These are phyloP conservation scores for Paecilomyces formosus DNA, from an alignment of 2,329 filamentous ascomycete species.

Conservation along the genomic window DNA sequence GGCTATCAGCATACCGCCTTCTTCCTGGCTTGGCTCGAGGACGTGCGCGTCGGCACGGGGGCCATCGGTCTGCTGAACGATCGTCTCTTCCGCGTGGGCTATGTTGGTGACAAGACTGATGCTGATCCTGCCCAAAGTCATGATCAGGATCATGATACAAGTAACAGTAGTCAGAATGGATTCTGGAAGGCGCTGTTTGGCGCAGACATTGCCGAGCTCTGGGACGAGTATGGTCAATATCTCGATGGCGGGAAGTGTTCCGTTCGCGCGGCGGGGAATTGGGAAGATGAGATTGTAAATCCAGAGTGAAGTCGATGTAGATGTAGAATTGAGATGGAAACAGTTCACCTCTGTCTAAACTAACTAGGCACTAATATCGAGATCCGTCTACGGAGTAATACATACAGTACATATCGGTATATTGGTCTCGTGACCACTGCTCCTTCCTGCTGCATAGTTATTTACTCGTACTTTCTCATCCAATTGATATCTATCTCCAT, in stretches of 20 bases:
- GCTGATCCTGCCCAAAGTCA: slow-evolving; percentile 2
- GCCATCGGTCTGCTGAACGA: slow-evolving; percentile 55
- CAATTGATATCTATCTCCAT: too few relatives aligned
- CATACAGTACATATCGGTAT: too few relatives aligned
- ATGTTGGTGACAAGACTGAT: slow-evolving; percentile 18
- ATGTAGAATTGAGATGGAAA: too few relatives aligned
- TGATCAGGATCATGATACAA: neutral
- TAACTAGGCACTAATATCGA: too few relatives aligned
- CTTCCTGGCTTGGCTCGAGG: slow-evolving; percentile 81
- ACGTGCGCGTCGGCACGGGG: slow-evolving; percentile 56
- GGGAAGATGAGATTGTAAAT: slow-evolving; percentile 21
- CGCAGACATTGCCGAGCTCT: slow-evolving; percentile 59
- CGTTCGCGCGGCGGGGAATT: slow-evolving; percentile 9
- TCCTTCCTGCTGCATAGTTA: too few relatives aligned
- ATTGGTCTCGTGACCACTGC: too few relatives aligned
- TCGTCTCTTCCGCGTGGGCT: slow-evolving; percentile 27
- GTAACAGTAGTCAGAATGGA: slow-evolving; percentile 1
- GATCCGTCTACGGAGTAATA: too few relatives aligned
- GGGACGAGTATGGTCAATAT: slow-evolving; percentile 60
- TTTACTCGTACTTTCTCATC: too few relatives aligned
- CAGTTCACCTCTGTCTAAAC: too few relatives aligned
- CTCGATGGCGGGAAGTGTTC: slow-evolving; percentile 24
- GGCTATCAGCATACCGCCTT: slow-evolving; percentile 90
- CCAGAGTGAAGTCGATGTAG: slow-evolving; percentile 4
- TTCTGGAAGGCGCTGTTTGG: slow-evolving; percentile 52